Evolutionary conservation across 192 early-diverging fungal genomes (phyloP).

Genomic region (Podila horticola): DNA sequence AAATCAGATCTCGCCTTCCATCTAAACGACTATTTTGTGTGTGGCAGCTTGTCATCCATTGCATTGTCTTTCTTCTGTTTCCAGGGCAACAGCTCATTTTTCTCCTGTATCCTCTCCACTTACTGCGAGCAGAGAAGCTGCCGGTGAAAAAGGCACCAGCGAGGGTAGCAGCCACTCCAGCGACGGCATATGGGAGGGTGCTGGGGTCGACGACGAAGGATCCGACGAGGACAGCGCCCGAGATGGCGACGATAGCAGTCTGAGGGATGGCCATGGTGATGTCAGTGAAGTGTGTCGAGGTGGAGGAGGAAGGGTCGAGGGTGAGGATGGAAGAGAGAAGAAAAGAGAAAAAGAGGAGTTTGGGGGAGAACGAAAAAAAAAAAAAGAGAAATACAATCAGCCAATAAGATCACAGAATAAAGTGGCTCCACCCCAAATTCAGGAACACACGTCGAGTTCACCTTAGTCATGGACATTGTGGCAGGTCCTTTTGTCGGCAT

Average conservation of each 20-base stretch:
- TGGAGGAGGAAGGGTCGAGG: background rate
- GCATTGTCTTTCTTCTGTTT: no score
- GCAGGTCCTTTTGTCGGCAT: no score
- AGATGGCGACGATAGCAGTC: slow-evolving; percentile 30
- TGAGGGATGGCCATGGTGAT: slow-evolving; percentile 37
- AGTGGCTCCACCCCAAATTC: background rate
- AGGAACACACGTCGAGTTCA: background rate
- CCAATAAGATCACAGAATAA: background rate
- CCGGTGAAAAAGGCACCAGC: slow-evolving; percentile 32
- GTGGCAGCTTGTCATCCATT: no score
- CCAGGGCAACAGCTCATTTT: background rate
- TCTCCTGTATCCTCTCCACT: background rate
- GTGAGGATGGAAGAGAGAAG: background rate
- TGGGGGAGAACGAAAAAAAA: slow-evolving; percentile 3
- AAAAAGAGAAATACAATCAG: slow-evolving; percentile 3
- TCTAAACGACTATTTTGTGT: background rate
- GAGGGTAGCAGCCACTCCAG: slow-evolving; percentile 48
- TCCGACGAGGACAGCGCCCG: slow-evolving; percentile 31
- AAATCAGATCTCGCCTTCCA: background rate
- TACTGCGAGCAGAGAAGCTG: slow-evolving; percentile 27
- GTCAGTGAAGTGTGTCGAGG: background rate
- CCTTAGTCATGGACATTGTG: background rate
- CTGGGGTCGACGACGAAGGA: slow-evolving; percentile 33
- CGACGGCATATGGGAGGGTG: slow-evolving; percentile 29
- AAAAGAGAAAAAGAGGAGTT: slow-evolving; percentile 12